Evolutionary conservation across 208 protist species (phyloP), one percentile per base, ranked within the genome.

Genomic region (Acanthamoeba castellanii): DNA sequence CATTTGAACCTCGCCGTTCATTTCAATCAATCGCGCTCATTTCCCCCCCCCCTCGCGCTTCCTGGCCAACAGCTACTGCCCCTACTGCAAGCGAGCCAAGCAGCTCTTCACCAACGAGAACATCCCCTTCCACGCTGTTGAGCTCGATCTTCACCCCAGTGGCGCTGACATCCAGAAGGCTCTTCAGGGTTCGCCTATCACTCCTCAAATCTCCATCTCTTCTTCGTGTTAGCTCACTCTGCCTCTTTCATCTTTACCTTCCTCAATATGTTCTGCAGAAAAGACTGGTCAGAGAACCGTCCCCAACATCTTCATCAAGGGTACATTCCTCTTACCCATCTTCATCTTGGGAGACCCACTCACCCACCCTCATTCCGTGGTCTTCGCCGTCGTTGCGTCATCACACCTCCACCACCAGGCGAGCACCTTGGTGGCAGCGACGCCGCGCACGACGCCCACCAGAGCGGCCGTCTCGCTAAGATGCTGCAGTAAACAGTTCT

Each of bases 231-330:
- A 16, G 52, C 52, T 57, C 52, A 57, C 52, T 11, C 78, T 57
- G 14, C n/a, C 16, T n/a, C 78, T 74, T 74, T n/a, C 68, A 78
- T 34, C 70, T 78, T 82, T 82, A 8, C 30, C 14, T 27, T 52
- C 14, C 52, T 16, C 32, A 14, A 61, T 27, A 11, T 22, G 22
- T 3, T 32, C 22, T 14, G 14, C 81, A 88, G 81, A 61, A 5
- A 64, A 64, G 81, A 88, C 81, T 59, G 81, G 81, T 42, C 81
- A 88, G 81, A 88, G 52, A 42, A 88, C 81, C 22, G 81, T 88
- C 42, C 81, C 81, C 42, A 88, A 88, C 81, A 88, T 88, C 42
- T 88, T 88, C 52, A 88, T 88, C 81, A 88, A 88, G 52, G 81
- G 81, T 88, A 64, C 13, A 25, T 25, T 2, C 18, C n/a, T 52